phyloP scores from a whole-genome alignment of 192 early-diverging fungal species.

The Entomortierella beljakovae region DNA sequence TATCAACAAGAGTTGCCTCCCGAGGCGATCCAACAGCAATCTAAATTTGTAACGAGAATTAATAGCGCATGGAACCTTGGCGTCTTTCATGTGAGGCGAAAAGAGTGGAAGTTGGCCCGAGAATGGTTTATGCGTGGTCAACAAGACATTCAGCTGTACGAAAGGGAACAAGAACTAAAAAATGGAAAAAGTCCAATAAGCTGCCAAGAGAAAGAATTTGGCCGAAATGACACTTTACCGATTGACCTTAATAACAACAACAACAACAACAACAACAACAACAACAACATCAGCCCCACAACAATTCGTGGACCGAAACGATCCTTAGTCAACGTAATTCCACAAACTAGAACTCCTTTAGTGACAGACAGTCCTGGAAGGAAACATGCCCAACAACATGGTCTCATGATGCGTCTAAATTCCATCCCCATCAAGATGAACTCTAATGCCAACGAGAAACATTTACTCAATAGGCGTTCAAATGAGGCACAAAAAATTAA shows the following conservation, averaged over 20 bases:
- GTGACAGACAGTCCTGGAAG: constrained; percentile 15
- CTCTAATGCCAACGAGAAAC: neutral
- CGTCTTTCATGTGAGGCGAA: constrained; percentile 17
- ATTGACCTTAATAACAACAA: neutral
- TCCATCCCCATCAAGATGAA: neutral
- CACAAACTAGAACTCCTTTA: neutral
- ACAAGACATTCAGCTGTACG: constrained; percentile 18
- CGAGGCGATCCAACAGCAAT: neutral
- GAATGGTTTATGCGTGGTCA: constrained; percentile 34
- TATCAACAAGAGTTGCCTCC: constrained; percentile 7
- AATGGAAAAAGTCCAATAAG: neutral
- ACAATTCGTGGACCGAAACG: neutral
- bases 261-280: neutral
- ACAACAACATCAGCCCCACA: neutral
- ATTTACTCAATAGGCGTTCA: neutral
- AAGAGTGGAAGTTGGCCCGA: constrained; percentile 26
- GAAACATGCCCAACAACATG: constrained; percentile 30
- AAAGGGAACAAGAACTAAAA: neutral
- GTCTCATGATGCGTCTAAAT: constrained; percentile 30
- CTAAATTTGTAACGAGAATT: constrained; percentile 20
- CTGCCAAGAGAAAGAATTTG: neutral
- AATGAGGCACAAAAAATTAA: neutral
- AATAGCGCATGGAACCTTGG: constrained; percentile 49
- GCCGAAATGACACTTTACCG: neutral
- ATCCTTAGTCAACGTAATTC: constrained; percentile 31